Conservation (phyloP, 1,139 yeast genomes). For the Geotrichum australiense region DNA sequence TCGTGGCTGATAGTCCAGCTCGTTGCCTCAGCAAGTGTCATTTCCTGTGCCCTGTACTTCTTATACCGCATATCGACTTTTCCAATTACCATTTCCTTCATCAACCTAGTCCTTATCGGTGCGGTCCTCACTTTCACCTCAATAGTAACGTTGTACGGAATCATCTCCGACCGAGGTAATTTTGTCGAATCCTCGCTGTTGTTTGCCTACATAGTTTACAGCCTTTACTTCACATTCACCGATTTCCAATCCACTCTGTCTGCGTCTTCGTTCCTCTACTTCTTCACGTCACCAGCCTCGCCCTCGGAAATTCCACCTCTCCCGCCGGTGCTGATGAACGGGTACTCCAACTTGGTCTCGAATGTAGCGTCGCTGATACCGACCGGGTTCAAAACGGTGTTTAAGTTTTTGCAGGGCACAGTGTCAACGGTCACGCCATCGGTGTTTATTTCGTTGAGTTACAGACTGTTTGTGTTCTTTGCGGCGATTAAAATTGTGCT, state of each 20-base stretch:
- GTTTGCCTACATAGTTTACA: conserved; percentile 85
- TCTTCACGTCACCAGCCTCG: conserved; percentile 21
- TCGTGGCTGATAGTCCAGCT: conserved; percentile 75
- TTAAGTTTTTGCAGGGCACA: conserved; percentile 64
- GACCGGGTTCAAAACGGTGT: conserved; percentile 48
- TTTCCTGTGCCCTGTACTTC: conserved; percentile 71
- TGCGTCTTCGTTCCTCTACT: conserved; percentile 26
- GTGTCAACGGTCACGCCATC: conserved; percentile 74
- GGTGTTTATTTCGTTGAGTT: conserved; percentile 70
- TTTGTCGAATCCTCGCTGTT: conserved; percentile 79
- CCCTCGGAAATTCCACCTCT: conserved; percentile 28
- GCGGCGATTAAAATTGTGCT: conserved; percentile 95
- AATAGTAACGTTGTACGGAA: conserved; percentile 75
- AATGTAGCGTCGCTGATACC: conserved; percentile 42
- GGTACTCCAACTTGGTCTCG: conserved; percentile 38
- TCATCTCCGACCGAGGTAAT: conserved; percentile 76
- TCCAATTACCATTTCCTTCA: conserved; percentile 55
- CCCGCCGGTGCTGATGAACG: conserved; percentile 35
- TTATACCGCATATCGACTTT: conserved; percentile 77
- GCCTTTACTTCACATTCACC: conserved; percentile 86
- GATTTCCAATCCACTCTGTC: conserved; percentile 43
- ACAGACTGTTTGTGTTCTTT: conserved; percentile 78
- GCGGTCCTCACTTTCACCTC: conserved; percentile 71
- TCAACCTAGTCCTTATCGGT: conserved; percentile 79
- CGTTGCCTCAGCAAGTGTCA: conserved; percentile 64